Base-by-base conservation (phyloP, 768 basidiomycete species). In the Auriscalpium vulgare region DNA sequence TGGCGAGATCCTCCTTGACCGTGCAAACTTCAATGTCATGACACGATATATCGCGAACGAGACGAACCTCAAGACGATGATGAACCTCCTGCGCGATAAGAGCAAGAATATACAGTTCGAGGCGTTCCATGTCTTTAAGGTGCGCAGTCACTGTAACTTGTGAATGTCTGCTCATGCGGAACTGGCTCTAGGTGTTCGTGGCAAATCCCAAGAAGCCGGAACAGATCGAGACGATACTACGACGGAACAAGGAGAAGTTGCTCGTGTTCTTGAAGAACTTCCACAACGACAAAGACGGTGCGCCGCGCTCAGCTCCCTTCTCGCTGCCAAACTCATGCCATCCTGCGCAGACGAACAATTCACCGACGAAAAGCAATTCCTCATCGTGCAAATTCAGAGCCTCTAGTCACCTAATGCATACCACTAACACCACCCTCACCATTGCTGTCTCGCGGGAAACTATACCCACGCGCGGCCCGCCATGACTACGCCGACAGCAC, bases 81-180 rank as follows among this genome's bases (percentile, higher is more conserved):
- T 99, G 97, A 98, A 98, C 71, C 80, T 98, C 55, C 76, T 99
- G 55, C 82, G 95, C 59, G 93, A 97, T 69, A 97, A 95, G 81
- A 97, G 95, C 80, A 91, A 93, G 79, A 99, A 99, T 71, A 98
- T 99, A 47, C 97, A 99, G 70, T 99, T 98, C 56, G 97, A 99
- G 69, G 95, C 97, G 3, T 99, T 99, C 74, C 97, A 99, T 66
- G 97, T 99, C 40, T 99, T 99, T 82, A 99, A 98, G 83, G 95
- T 93, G n/a, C 11, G 47, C 37, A 38, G 23, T 7, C 1, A 13
- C 29, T 36, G 21, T 23, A 19, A 46, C 47, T 17, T 45, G 19
- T 17, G 51, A 37, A 37, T 43, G n/a, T 19, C 19, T 46, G 19
- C 10, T 21, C 37, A 34, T 52, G 16, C 10, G 4, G 35, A 29